Base-by-base conservation (phyloP, 345 rosid genomes). In the Trapa bicornis region DNA sequence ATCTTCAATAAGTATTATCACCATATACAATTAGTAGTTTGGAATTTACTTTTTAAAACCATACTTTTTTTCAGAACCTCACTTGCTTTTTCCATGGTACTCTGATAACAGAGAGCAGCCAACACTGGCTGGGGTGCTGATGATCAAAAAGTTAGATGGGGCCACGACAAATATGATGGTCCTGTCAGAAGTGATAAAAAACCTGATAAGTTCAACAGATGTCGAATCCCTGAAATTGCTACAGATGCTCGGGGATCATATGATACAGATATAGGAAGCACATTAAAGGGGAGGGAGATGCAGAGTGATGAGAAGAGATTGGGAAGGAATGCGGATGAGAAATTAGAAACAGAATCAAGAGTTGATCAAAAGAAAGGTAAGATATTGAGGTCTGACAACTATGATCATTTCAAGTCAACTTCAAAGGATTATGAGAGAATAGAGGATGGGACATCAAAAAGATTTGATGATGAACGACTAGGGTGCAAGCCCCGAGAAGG, bases 91-190 rank as follows among this genome's bases (percentile, higher is more conserved):
- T 47, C n/a, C 6, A 36, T 69, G 42, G 16, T 15, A 50, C 58
- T 16, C 61, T 37, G 47, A 32, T n/a, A 9, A 66, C 66, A 66
- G 66, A 71, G 74, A 71, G 74, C 70, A 42, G 74, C 74, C 37
- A 71, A 71, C 17, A 54, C 74, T 42, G 74, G 74, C 17, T 69
- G 98, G 88, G 96, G 95, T 78, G 80, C 79, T 75, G 76, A 85
- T 72, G 96, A 89, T 76, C 82, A 75, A 69, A 78, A 78, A 73
- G 68, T 82, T 45, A 11, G 32, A 74, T 88, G 92, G 97, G 89
- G 86, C 56, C 84, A 86, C 72, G 92, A 84, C 72, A 86, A 76
- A 74, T 92, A 81, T 75, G 85, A 81, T 56, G 89, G 81, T 67
- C 71, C 79, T 54, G 78, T 69, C 37, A 79, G 71, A 76, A 75